Percentiles rank a stretch among this genome's conserved stretches.
These are phyloP conservation scores for Furcasterigmium sp. DNA, from an alignment of 2,329 filamentous ascomycete species.

Conservation along the genomic window DNA sequence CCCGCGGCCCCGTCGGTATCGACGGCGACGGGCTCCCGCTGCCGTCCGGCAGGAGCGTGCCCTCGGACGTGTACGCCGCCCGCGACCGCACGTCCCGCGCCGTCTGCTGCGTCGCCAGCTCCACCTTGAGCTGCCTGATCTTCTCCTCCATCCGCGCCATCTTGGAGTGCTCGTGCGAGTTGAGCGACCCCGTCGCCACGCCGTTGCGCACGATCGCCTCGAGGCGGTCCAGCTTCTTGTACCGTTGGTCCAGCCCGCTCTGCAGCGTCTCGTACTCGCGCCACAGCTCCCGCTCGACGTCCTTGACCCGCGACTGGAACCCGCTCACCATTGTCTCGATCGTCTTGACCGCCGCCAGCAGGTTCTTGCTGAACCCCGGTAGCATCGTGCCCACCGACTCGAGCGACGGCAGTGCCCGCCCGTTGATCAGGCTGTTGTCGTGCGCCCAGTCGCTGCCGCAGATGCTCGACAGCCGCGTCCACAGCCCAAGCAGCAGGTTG, in stretches of 20 bases:
- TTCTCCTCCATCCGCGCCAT: slow-evolving; percentile 51
- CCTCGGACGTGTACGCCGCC: slow-evolving; percentile 35
- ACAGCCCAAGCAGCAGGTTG: slow-evolving; percentile 78
- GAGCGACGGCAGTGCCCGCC: slow-evolving; percentile 73
- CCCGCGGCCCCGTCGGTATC: slow-evolving; percentile 49
- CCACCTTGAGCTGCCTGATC: slow-evolving; percentile 60
- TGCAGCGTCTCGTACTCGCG: slow-evolving; percentile 88
- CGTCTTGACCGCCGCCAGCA: slow-evolving; percentile 79
- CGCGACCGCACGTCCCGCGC: slow-evolving; percentile 53
- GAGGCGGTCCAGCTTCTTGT: slow-evolving; percentile 81
- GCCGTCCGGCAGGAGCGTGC: slow-evolving; percentile 26
- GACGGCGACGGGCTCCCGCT: slow-evolving; percentile 47
- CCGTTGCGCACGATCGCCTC: slow-evolving; percentile 72
- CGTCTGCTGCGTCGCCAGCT: slow-evolving; percentile 64
- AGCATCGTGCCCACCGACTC: slow-evolving; percentile 84
- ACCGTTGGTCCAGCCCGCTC: slow-evolving; percentile 69
- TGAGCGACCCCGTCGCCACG: slow-evolving; percentile 43
- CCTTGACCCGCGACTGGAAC: slow-evolving; percentile 75
- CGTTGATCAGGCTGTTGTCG: slow-evolving; percentile 82
- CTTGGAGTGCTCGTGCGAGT: slow-evolving; percentile 37
- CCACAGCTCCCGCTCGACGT: slow-evolving; percentile 83
- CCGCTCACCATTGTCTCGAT: slow-evolving; percentile 74
- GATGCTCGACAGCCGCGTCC: slow-evolving; percentile 79
- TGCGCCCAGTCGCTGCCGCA: slow-evolving; percentile 92
- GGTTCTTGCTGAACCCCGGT: slow-evolving; percentile 83